A percentile compares a stretch with the other conserved stretches of the same genome.
These are phyloP conservation scores for Avicennia marina DNA, from an alignment of 257 asterid genomes.

Conservation along the genomic window DNA sequence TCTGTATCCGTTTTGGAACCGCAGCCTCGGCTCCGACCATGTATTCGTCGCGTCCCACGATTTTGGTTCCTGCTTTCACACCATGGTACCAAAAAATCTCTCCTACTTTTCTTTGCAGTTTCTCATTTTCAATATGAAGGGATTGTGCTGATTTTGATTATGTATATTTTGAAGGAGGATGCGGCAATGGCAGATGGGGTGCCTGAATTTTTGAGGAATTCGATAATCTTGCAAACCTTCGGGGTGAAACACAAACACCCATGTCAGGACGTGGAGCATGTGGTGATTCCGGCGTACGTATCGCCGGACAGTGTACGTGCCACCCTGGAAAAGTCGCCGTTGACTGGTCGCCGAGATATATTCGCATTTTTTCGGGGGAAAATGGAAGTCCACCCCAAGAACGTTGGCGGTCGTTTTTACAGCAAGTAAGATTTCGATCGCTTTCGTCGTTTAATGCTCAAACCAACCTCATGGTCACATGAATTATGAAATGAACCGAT, in stretches of 20 bases:
- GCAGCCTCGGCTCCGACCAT: conserved; percentile 79
- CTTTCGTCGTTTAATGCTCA: too few relatives aligned
- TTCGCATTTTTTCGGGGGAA: conserved; percentile 90
- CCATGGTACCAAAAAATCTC: conserved; percentile 43
- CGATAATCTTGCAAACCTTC: conserved; percentile 73
- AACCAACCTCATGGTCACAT: neutral
- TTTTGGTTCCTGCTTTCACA: conserved; percentile 92
- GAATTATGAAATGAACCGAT: neutral
- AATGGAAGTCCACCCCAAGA: conserved; percentile 94
- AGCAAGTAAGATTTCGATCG: conserved; percentile 49
- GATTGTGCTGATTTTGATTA: neutral
- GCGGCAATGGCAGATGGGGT: conserved; percentile 74
- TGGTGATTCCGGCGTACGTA: conserved; percentile 80
- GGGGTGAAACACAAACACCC: conserved; percentile 77
- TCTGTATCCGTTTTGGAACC: conserved; percentile 77
- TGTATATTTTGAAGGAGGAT: conserved; percentile 62
- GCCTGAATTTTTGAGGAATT: conserved; percentile 57
- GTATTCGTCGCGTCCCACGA: conserved; percentile 92
- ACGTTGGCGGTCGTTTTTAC: conserved; percentile 87
- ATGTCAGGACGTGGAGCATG: conserved; percentile 74
- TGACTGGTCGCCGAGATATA: conserved; percentile 54
- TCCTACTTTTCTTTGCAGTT: too few relatives aligned
- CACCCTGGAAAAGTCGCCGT: conserved; percentile 41
- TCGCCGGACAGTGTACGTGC: conserved; percentile 55
- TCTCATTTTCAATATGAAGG: too few relatives aligned